Evolutionary conservation across 352 stramenopile species (phyloP).

Genomic region (Phytophthora fragariae): DNA sequence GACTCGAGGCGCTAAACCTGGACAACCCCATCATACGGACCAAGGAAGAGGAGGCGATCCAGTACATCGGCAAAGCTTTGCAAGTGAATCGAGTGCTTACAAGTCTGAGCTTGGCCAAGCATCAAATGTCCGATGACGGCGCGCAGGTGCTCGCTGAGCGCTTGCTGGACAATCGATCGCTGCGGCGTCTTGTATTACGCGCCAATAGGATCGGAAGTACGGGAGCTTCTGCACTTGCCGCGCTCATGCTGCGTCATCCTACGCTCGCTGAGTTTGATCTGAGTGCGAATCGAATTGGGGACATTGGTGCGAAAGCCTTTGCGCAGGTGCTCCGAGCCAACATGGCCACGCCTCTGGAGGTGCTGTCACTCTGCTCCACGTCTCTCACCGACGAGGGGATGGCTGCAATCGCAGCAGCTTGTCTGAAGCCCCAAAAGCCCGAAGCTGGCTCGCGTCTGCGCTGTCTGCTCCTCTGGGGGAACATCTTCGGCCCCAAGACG

Average conservation of each 20-base stretch:
- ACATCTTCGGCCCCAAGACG: slow-evolving; percentile 62
- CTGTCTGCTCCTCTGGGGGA: slow-evolving; percentile 72
- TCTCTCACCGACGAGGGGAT: slow-evolving; percentile 68
- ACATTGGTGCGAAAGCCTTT: slow-evolving; percentile 62
- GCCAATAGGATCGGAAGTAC: slow-evolving; percentile 76
- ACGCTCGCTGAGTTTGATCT: slow-evolving; percentile 65
- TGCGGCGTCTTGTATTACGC: slow-evolving; percentile 64
- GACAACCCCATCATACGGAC: slow-evolving; percentile 68
- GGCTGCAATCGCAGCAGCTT: slow-evolving; percentile 47
- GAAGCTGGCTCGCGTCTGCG: slow-evolving; percentile 38
- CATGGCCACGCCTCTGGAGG: slow-evolving; percentile 45
- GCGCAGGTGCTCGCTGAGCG: slow-evolving; percentile 77
- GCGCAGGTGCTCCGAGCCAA: slow-evolving; percentile 59
- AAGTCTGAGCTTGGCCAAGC: slow-evolving; percentile 69
- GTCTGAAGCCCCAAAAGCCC: slow-evolving; percentile 40
- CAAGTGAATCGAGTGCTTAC: slow-evolving; percentile 72
- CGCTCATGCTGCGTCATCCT: slow-evolving; percentile 58
- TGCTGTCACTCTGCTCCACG: slow-evolving; percentile 62
- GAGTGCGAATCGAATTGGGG: slow-evolving; percentile 71
- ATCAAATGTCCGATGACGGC: slow-evolving; percentile 74
- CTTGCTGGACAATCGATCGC: slow-evolving; percentile 68
- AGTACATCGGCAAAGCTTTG: slow-evolving; percentile 81
- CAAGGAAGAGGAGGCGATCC: slow-evolving; percentile 74
- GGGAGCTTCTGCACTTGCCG: slow-evolving; percentile 62
- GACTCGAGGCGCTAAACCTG: slow-evolving; percentile 54